Conservation (phyloP, 768 basidiomycete genomes). For the Mycena alexandri region DNA sequence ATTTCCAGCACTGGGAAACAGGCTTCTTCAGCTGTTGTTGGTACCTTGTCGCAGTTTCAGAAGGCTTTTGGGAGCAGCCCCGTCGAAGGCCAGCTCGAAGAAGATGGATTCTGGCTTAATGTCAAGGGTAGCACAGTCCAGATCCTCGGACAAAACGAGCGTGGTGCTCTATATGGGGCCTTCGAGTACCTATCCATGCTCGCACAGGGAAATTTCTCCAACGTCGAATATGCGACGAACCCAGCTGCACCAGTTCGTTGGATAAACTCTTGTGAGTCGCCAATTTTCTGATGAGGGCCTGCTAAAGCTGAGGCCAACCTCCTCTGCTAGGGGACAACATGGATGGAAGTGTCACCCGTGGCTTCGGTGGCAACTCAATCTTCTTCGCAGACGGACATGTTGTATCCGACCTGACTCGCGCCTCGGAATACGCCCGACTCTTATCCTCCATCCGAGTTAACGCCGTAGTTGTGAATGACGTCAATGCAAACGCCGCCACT, state of each 20-base stretch:
- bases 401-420: conserved; percentile 35
- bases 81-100: conserved; percentile 24
- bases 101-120: conserved; percentile 37
- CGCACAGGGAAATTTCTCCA: conserved; percentile 36
- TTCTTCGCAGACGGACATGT: conserved; percentile 33
- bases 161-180: conserved; percentile 36
- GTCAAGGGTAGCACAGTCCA: conserved; percentile 36
- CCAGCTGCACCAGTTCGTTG: conserved; percentile 36
- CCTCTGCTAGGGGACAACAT: conserved; percentile 36
- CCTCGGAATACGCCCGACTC: conserved; percentile 35
- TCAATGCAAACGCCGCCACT: conserved; percentile 34
- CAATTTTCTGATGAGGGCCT: conserved; percentile 23
- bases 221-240: conserved; percentile 36
- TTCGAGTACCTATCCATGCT: conserved; percentile 39
- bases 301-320: conserved; percentile 21
- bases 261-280: conserved; percentile 36
- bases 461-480: conserved; percentile 34
- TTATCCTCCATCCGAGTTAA: conserved; percentile 36
- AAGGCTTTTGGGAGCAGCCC: conserved; percentile 33
- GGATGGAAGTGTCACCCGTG: conserved; percentile 36
- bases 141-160: conserved; percentile 36
- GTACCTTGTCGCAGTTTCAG: conserved; percentile 34
- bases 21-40: conserved; percentile 33
- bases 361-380: conserved; percentile 34
- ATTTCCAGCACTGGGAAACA: conserved; percentile 23